These are phyloP conservation scores for Dryas octopetala DNA, from an alignment of 306 rosid genomes.

Conservation along the genomic window DNA sequence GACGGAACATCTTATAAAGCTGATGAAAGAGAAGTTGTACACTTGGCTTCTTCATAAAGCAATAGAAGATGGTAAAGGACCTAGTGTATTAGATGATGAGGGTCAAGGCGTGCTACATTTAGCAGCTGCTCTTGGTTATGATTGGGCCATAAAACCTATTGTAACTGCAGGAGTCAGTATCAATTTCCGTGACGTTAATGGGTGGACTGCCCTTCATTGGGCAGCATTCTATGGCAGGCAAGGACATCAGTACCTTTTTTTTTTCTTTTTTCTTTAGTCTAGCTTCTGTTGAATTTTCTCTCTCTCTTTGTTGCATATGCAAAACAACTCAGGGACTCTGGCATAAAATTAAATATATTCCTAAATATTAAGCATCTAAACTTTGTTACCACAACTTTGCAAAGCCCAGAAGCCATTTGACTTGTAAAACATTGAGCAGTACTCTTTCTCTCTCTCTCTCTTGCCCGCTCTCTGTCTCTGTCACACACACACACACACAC, in stretches of 20 bases:
- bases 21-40: conserved; percentile 69
- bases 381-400: not conserved
- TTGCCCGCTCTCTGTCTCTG: no score
- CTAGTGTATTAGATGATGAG: conserved; percentile 59
- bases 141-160: conserved; percentile 78
- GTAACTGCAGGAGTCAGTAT: conserved; percentile 71
- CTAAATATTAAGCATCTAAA: not conserved
- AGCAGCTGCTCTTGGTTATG: conserved; percentile 78
- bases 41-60: conserved; percentile 78
- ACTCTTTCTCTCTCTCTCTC: no score
- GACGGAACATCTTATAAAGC: conserved; percentile 48
- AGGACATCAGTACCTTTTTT: conserved; percentile 27
- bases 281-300: not conserved
- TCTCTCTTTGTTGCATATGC: not conserved
- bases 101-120: conserved; percentile 84
- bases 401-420: not conserved
- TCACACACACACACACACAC: no score
- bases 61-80: conserved; percentile 76
- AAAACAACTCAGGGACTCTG: conserved; percentile 2
- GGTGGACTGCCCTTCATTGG: conserved; percentile 96
- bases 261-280: not conserved
- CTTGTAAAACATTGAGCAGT: not conserved
- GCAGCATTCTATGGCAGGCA: conserved; percentile 89
- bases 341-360: no score
- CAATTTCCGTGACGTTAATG: conserved; percentile 82